A percentile compares a stretch with the other conserved stretches of the same genome.
phyloP scores from a whole-genome alignment of 1,284 basidiomycete genomes.

The Puccinia novopanici region DNA sequence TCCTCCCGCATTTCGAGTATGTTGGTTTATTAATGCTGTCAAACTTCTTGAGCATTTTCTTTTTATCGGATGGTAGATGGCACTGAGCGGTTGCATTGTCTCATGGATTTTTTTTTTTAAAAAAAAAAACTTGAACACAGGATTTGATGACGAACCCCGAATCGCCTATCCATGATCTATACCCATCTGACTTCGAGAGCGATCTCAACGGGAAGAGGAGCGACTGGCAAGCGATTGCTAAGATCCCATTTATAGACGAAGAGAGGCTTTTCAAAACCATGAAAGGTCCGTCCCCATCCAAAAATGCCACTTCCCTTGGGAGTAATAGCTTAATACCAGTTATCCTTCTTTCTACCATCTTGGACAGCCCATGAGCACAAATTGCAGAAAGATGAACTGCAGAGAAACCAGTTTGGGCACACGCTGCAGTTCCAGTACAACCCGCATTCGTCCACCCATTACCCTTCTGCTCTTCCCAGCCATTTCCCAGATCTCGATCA shows the following conservation, averaged over 20 bases:
- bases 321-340: conserved; percentile 81
- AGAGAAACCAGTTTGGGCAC: conserved; percentile 76
- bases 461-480: conserved; percentile 86
- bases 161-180: conserved; percentile 92
- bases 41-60: no score
- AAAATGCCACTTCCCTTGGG: conserved; percentile 62
- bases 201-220: conserved; percentile 98
- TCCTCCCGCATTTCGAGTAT: conserved; percentile 69
- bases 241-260: conserved; percentile 97
- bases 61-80: no score
- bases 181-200: conserved; percentile 83
- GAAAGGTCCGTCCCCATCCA: no score
- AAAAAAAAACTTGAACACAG: conserved; percentile 73
- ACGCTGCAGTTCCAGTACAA: conserved; percentile 79
- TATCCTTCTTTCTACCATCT: conserved; percentile 67
- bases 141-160: conserved; percentile 84
- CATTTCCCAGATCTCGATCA: conserved; percentile 87
- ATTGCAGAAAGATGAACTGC: conserved; percentile 74
- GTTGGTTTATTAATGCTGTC: no score
- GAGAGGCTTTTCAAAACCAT: conserved; percentile 76
- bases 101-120: no score
- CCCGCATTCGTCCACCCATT: conserved; percentile 62
- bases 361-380: conserved; percentile 67
- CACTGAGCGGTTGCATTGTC: no score
- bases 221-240: conserved; percentile 98